These are phyloP conservation scores for Tinospora cordifolia DNA, from an alignment of 164 flowering plant species.

Conservation along the genomic window DNA sequence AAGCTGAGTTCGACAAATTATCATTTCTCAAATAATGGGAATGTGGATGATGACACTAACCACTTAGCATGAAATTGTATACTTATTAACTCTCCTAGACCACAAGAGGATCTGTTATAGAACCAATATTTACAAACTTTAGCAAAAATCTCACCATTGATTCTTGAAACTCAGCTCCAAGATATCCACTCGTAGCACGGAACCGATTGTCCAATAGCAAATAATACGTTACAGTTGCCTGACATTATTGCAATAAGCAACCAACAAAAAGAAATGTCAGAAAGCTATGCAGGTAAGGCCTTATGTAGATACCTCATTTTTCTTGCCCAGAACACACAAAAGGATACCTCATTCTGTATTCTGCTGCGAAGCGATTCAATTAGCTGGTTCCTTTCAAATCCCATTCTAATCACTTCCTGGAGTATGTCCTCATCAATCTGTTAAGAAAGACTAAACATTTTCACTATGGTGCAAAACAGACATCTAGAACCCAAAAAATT, in stretches of 20 bases:
- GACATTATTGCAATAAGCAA: slow-evolving; percentile 15
- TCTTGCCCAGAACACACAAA: slow-evolving; percentile 2
- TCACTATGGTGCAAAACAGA: background rate
- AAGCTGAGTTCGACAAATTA: background rate
- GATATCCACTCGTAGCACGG: slow-evolving; percentile 80
- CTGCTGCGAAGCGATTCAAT: slow-evolving; percentile 76
- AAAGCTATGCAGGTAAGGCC: background rate
- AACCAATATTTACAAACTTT: background rate
- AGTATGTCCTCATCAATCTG: slow-evolving; percentile 94
- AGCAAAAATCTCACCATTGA: slow-evolving; percentile 45
- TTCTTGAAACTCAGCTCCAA: slow-evolving; percentile 92
- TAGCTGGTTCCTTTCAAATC: slow-evolving; percentile 64
- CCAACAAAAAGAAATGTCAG: background rate
- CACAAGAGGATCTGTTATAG: background rate
- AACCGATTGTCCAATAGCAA: slow-evolving; percentile 82
- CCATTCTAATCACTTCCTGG: slow-evolving; percentile 81
- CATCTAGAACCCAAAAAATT: too few species aligned
- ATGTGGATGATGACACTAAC: background rate
- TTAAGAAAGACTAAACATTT: background rate
- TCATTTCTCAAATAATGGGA: background rate
- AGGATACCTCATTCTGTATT: slow-evolving; percentile 53
- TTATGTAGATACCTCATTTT: slow-evolving; percentile 26
- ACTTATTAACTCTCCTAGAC: background rate
- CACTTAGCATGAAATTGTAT: background rate
- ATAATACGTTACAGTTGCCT: slow-evolving; percentile 95